Conservation (phyloP, 176 grass and related monocot genomes). For the Rhynchospora pubera region DNA sequence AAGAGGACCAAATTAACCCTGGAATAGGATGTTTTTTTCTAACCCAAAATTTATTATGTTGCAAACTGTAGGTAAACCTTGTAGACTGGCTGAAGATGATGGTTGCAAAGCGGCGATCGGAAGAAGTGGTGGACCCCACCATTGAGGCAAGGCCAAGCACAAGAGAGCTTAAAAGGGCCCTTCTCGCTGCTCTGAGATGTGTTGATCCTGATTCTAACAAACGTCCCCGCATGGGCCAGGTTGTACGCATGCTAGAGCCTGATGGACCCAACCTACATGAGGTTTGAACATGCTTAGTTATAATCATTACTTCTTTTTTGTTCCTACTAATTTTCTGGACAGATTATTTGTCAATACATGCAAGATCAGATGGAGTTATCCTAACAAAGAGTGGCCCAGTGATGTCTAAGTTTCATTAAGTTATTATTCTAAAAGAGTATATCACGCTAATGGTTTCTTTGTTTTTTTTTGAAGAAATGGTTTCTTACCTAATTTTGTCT, state of each 20-base stretch:
- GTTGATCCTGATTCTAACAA: slow-evolving; percentile 90
- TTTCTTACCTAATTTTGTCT: background rate
- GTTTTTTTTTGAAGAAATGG: no score
- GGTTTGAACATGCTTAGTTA: slow-evolving; percentile 32
- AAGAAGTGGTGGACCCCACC: slow-evolving; percentile 87
- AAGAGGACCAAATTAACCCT: background rate
- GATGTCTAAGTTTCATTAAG: background rate
- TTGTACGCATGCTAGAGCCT: slow-evolving; percentile 89
- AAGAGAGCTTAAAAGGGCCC: slow-evolving; percentile 75
- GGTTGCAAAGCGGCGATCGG: slow-evolving; percentile 70
- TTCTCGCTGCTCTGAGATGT: slow-evolving; percentile 85
- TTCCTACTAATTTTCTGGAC: background rate
- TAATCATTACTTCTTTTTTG: background rate
- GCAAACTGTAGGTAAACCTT: slow-evolving; percentile 69
- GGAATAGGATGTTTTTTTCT: background rate
- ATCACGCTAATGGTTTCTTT: background rate
- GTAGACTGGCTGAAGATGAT: slow-evolving; percentile 99
- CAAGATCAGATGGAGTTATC: slow-evolving; percentile 3
- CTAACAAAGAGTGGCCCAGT: slow-evolving; percentile 9
- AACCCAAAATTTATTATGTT: background rate
- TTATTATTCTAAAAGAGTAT: background rate
- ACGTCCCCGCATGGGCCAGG: slow-evolving; percentile 89
- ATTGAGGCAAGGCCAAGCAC: slow-evolving; percentile 81
- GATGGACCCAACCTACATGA: slow-evolving; percentile 60
- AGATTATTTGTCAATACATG: background rate